These are phyloP conservation scores for Abortiporus biennis DNA, from an alignment of 1,284 basidiomycete species.

Conservation along the genomic window DNA sequence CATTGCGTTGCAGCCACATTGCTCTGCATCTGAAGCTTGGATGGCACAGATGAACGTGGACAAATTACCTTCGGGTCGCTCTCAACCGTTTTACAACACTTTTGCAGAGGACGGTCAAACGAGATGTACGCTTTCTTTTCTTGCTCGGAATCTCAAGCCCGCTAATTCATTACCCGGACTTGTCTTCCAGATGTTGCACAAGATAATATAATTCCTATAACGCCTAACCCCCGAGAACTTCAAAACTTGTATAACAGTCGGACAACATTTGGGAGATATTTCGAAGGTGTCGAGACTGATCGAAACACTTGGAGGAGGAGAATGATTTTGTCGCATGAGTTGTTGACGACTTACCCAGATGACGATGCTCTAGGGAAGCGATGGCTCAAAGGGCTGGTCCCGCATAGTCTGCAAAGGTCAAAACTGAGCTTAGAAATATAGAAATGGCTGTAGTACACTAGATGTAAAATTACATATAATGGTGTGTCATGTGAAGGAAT, in stretches of 20 bases:
- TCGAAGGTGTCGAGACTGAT: conserved; percentile 22
- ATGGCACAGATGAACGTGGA: conserved; percentile 39
- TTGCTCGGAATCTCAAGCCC: background rate
- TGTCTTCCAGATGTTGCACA: conserved; percentile 25
- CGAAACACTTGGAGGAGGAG: conserved; percentile 16
- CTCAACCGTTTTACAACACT: conserved; percentile 49
- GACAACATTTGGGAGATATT: conserved; percentile 21
- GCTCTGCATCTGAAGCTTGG: conserved; percentile 38
- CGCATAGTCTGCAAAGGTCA: too few relatives aligned
- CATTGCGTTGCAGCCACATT: conserved; percentile 34
- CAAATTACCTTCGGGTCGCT: conserved; percentile 30
- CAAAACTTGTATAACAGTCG: conserved; percentile 16
- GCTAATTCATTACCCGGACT: background rate
- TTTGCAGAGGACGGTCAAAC: conserved; percentile 31
- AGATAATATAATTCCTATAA: conserved; percentile 25
- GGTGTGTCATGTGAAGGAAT: too few relatives aligned
- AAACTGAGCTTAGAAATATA: too few relatives aligned
- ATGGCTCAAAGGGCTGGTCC: conserved; percentile 13
- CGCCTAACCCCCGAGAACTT: conserved; percentile 10
- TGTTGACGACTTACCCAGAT: conserved; percentile 26
- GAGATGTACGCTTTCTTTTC: conserved; percentile 30
- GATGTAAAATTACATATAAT: too few relatives aligned
- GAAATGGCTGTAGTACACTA: too few relatives aligned
- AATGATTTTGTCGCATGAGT: conserved; percentile 27
- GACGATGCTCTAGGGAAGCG: conserved; percentile 20